Conservation (phyloP, 139 green algal species). For the Auxenochlorella protothecoides region DNA sequence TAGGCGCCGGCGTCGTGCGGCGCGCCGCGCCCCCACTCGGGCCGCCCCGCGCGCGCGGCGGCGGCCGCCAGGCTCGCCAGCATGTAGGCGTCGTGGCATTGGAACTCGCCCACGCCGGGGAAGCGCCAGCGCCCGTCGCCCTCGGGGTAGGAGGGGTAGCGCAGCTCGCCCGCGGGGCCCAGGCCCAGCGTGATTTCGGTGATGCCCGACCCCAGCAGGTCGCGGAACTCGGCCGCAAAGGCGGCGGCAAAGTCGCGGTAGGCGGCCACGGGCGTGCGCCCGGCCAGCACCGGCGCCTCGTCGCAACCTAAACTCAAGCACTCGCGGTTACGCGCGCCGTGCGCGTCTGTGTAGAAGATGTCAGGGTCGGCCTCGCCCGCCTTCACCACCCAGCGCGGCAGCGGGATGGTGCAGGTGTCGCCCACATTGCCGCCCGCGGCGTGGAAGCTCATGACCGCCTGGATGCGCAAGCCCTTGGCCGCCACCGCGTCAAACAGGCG, state of each 20-base stretch:
- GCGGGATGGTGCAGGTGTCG: constrained; percentile 82
- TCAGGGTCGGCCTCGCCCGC: constrained; percentile 79
- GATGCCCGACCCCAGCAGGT: constrained; percentile 53
- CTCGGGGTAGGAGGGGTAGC: constrained; percentile 96
- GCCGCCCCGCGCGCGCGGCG: constrained; percentile 56
- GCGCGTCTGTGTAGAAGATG: constrained; percentile 92
- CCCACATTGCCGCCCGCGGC: constrained; percentile 83
- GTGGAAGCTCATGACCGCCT: constrained; percentile 89
- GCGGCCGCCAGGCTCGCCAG: constrained; percentile 53
- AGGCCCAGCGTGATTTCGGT: constrained; percentile 91
- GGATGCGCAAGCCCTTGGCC: constrained; percentile 48
- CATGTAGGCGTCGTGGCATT: constrained; percentile 99
- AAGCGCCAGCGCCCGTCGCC: constrained; percentile 89
- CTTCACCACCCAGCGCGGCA: constrained; percentile 92
- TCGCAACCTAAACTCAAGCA: constrained; percentile 91
- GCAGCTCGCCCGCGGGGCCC: constrained; percentile 91
- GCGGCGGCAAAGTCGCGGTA: constrained; percentile 88
- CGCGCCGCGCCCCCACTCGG: constrained; percentile 78
- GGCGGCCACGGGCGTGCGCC: constrained; percentile 80
- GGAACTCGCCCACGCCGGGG: constrained; percentile 94
- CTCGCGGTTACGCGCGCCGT: constrained; percentile 79
- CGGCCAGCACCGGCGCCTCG: constrained; percentile 62
- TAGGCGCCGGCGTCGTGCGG: constrained; percentile 91
- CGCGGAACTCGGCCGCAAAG: constrained; percentile 72
- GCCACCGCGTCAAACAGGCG: constrained; percentile 47